Evolutionary conservation across 306 rosid genomes (phyloP), one percentile per base, ranked within the genome.

Genomic region (Corylus avellana): DNA sequence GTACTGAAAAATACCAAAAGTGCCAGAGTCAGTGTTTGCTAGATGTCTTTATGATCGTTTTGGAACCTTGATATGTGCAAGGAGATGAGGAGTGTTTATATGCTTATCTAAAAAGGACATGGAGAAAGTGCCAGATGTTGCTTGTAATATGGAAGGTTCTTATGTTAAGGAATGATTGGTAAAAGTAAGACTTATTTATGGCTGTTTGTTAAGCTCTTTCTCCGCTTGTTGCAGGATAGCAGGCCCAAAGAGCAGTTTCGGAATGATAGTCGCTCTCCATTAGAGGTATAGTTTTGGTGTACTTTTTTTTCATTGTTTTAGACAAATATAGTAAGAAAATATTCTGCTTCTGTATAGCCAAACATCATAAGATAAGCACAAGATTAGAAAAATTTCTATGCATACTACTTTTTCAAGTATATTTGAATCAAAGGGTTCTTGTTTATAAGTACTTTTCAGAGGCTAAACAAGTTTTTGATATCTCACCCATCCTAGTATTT

Each of bases 191-290:
- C 29, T 32, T 25, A 74, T 62, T 77, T 79, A 59, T 75, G 53
- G 51, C 56, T 39, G 10, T 79, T 73, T 25, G 20, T 14, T 63
- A 47, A 48, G 47, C 56, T 53, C 78, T 71, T 48, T 72, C 73
- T 75, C 44, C 20, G 58, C 62, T 49, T 70, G 61, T 75, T 90
- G 83, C 88, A 95, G 97, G 97, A 91, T 76, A 79, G 77, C 46
- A 84, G 87, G 87, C 76, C 84, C 70, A 89, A 85, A 75, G 96
- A 91, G 85, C 97, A 88, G 78, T 70, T 81, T 75, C 74, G 56
- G 62, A 76, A 71, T 73, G 95, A 91, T 77, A 87, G 53, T 81
- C 56, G 50, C 77, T 81, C 91, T 81, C 84, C 90, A 54, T 75
- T 86, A 68, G 97, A 91, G 92, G 98, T 91, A 77, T 11, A 66